Conservation (phyloP, 148 eudicot genomes). For the Heliamphora exappendiculata region DNA sequence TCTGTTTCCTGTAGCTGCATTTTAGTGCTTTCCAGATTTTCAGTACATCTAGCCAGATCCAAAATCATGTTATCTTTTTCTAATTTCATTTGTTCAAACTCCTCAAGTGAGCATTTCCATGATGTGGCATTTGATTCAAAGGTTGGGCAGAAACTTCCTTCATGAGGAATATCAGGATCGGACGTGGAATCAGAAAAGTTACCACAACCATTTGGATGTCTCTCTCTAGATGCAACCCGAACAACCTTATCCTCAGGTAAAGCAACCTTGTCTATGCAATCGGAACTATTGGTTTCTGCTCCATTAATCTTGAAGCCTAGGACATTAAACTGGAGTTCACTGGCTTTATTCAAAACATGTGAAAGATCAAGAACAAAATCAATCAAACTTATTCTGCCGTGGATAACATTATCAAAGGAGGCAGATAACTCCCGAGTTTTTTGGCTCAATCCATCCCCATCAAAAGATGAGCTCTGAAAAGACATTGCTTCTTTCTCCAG, state of each 20-base stretch:
- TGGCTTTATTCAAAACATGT: constrained; percentile 49
- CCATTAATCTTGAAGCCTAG: constrained; percentile 53
- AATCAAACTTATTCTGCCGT: constrained; percentile 29
- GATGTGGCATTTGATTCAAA: constrained; percentile 37
- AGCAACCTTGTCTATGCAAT: constrained; percentile 88
- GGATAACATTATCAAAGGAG: constrained; percentile 40
- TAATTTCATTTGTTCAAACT: constrained; percentile 54
- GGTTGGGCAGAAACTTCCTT: constrained; percentile 61
- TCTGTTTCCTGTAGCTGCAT: constrained; percentile 60
- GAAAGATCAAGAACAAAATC: constrained; percentile 74
- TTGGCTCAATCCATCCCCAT: constrained; percentile 35
- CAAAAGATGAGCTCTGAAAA: constrained; percentile 32
- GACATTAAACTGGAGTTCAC: constrained; percentile 50
- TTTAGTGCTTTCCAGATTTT: constrained; percentile 50
- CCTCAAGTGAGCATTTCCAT: constrained; percentile 59
- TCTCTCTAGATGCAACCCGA: constrained; percentile 29
- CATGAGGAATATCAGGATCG: constrained; percentile 77
- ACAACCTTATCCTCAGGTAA: constrained; percentile 68
- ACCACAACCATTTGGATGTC: constrained; percentile 45
- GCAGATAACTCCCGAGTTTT: constrained; percentile 48
- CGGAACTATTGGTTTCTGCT: constrained; percentile 51
- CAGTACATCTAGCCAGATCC: constrained; percentile 52
- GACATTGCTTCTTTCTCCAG: constrained; percentile 59
- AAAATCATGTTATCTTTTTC: constrained; percentile 54
- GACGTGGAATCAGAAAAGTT: constrained; percentile 65